These are phyloP conservation scores for Lasiosphaeria ovina DNA, from an alignment of 495 filamentous ascomycete species.

Conservation along the genomic window DNA sequence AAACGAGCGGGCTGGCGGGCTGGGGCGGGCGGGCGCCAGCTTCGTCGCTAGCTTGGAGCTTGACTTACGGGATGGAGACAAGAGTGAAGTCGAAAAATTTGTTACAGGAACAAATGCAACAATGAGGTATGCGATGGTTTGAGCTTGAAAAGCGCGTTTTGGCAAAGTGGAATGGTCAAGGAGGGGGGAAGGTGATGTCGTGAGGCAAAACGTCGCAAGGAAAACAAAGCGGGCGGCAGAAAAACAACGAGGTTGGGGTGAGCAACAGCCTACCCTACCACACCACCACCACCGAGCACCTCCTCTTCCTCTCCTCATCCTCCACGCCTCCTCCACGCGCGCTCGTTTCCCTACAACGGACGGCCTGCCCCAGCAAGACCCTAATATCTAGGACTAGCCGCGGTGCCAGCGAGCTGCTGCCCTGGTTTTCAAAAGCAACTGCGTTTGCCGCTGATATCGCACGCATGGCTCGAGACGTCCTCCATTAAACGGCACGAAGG, in stretches of 20 bases:
- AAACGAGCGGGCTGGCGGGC: neutral
- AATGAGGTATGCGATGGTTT: conserved; percentile 5
- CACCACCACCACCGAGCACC: conserved; percentile 4
- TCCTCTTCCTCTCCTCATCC: conserved; percentile 1
- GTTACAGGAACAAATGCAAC: conserved; percentile 9
- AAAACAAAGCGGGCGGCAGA: conserved; percentile 29
- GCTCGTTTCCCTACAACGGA: neutral
- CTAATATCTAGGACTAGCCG: neutral
- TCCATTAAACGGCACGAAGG: neutral
- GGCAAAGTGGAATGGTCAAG: conserved; percentile 12
- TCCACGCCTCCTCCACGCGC: neutral
- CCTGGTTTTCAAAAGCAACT: too few species aligned
- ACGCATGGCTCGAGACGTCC: neutral
- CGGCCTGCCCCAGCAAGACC: neutral
- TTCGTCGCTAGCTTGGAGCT: conserved; percentile 16
- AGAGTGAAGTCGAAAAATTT: conserved; percentile 5
- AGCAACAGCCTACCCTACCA: conserved; percentile 10
- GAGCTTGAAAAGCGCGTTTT: conserved; percentile 13
- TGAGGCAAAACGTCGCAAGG: conserved; percentile 24
- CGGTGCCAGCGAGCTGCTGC: neutral
- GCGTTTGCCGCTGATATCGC: neutral
- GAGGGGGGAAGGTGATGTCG: conserved; percentile 20
- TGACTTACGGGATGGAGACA: conserved; percentile 15
- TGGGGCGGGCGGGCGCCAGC: neutral
- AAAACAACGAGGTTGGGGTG: conserved; percentile 28